Evolutionary conservation across 2,329 filamentous ascomycete genomes (phyloP).

Genomic region (Hypoxylon sp.): DNA sequence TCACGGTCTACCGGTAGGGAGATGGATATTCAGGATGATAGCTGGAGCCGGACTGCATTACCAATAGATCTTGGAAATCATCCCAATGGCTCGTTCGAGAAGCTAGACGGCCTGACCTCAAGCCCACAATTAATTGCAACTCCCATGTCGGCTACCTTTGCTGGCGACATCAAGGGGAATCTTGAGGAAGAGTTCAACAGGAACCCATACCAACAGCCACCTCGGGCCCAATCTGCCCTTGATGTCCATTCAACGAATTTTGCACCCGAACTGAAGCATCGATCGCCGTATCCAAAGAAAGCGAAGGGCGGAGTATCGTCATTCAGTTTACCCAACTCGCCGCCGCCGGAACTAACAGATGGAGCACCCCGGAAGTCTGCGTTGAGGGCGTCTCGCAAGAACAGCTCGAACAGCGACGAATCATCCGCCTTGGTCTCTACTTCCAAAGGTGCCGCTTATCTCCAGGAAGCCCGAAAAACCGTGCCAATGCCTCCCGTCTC

Average conservation of each 20-base stretch:
- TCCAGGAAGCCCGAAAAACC: conserved; percentile 57
- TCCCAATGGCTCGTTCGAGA: conserved; percentile 23
- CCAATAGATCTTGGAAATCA: conserved; percentile 50
- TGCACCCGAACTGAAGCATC: conserved; percentile 58
- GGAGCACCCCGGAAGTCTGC: conserved; percentile 50
- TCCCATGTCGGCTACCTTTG: conserved; percentile 47
- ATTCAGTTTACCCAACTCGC: conserved; percentile 50
- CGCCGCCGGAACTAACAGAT: conserved; percentile 48
- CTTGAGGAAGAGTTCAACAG: conserved; percentile 35
- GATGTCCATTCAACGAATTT: conserved; percentile 54
- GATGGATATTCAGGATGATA: conserved; percentile 38
- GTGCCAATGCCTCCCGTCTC: conserved; percentile 49
- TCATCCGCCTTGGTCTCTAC: conserved; percentile 45
- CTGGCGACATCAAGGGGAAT: conserved; percentile 43
- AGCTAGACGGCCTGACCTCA: conserved; percentile 19
- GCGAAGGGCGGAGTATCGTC: conserved; percentile 45
- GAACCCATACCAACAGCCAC: conserved; percentile 34
- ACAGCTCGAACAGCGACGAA: conserved; percentile 48
- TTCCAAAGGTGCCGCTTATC: conserved; percentile 54
- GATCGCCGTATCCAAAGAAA: conserved; percentile 55
- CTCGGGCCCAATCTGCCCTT: conserved; percentile 51
- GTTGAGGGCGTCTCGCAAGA: conserved; percentile 49
- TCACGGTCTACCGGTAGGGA: conserved; percentile 28
- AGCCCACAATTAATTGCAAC: conserved; percentile 43
- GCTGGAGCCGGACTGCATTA: conserved; percentile 49